Conservation (phyloP, 306 rosid species). For the Prinsepia uniflora region DNA sequence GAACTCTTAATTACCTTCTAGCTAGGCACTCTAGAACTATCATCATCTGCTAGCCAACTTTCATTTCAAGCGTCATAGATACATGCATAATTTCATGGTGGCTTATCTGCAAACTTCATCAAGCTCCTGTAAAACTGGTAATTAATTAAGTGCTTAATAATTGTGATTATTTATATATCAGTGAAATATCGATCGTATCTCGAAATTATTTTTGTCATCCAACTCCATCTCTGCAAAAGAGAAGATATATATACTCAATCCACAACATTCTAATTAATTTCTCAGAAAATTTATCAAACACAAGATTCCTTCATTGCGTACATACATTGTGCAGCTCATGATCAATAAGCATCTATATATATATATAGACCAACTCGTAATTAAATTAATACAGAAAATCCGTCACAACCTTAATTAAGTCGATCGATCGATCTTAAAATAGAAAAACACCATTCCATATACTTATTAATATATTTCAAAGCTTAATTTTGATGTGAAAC, state of each 20-base stretch:
- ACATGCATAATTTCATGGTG: not conserved
- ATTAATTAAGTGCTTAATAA: not conserved
- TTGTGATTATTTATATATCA: too few relatives aligned
- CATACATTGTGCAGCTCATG: not conserved
- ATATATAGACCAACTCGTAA: not conserved
- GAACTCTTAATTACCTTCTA: constrained; percentile 17
- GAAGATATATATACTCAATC: too few relatives aligned
- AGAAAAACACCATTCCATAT: not conserved
- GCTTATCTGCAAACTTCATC: not conserved
- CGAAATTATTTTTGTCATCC: too few relatives aligned
- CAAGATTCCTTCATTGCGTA: not conserved
- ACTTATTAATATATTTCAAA: constrained; percentile 19
- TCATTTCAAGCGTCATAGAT: not conserved
- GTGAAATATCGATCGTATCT: too few relatives aligned
- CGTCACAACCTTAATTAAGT: not conserved
- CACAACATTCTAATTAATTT: not conserved
- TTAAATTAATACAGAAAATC: not conserved
- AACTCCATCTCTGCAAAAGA: too few relatives aligned
- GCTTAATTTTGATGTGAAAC: constrained; percentile 10
- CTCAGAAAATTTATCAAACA: constrained; percentile 1
- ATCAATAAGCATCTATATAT: not conserved
- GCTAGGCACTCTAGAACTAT: constrained; percentile 1
- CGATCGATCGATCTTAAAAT: too few relatives aligned
- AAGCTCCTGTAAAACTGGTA: not conserved
- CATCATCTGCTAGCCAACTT: not conserved